A percentile compares a stretch with the other conserved stretches of the same genome.
Evolutionary conservation across 805 yeast genomes (phyloP).

Genomic region (Candida krabiensis): DNA sequence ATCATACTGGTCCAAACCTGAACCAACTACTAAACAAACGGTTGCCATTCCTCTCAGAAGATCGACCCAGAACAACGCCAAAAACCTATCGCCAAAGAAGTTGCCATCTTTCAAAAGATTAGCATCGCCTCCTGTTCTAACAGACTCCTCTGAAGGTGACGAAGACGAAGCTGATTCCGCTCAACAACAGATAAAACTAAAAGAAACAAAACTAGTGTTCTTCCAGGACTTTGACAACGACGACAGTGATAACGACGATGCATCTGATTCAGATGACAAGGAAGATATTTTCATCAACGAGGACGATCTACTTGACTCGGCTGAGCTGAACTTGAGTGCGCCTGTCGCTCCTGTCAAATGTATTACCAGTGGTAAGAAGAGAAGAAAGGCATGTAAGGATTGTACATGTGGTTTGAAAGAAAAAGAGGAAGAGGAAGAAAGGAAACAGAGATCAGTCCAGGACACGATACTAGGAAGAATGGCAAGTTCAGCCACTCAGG

Average conservation of each 20-base stretch:
- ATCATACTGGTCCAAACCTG: slow-evolving; percentile 58
- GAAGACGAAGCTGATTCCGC: slow-evolving; percentile 37
- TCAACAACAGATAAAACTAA: slow-evolving; percentile 44
- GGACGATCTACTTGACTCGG: slow-evolving; percentile 45
- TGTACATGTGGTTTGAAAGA: slow-evolving; percentile 97
- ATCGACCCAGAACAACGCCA: slow-evolving; percentile 3
- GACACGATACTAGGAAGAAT: slow-evolving; percentile 43
- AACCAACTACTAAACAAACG: slow-evolving; percentile 9
- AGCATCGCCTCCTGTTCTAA: slow-evolving; percentile 37
- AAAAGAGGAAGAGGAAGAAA: slow-evolving; percentile 66
- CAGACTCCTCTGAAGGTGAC: slow-evolving; percentile 46
- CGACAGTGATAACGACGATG: slow-evolving; percentile 25
- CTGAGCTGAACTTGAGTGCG: slow-evolving; percentile 27
- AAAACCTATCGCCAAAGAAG: slow-evolving; percentile 8
- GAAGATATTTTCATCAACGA: slow-evolving; percentile 56
- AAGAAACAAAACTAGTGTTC: slow-evolving; percentile 49
- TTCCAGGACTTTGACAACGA: slow-evolving; percentile 43
- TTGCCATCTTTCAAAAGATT: slow-evolving; percentile 34
- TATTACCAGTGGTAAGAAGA: slow-evolving; percentile 47
- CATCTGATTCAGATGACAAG: slow-evolving; percentile 14
- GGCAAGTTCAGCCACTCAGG: slow-evolving; percentile 52
- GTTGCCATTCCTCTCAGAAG: slow-evolving; percentile 26
- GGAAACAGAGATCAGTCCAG: slow-evolving; percentile 43
- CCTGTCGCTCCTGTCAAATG: slow-evolving; percentile 60
- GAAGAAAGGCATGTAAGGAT: slow-evolving; percentile 95